These are phyloP conservation scores for Phylloporus sp. DNA, from an alignment of 768 basidiomycete genomes.

Conservation along the genomic window DNA sequence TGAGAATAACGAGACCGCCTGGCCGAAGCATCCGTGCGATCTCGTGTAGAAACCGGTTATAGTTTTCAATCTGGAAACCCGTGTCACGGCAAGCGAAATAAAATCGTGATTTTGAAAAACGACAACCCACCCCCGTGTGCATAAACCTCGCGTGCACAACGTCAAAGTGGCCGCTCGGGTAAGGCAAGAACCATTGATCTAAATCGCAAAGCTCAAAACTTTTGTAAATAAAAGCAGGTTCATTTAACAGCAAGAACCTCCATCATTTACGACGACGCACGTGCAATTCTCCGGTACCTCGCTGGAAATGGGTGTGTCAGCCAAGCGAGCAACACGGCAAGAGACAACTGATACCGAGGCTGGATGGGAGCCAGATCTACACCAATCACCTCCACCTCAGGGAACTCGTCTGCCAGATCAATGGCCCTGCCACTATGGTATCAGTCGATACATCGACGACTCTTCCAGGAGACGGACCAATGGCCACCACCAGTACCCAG, in stretches of 20 bases:
- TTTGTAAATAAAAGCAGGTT: conserved; percentile 2
- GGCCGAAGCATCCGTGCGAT: conserved; percentile 64
- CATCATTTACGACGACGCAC: conserved; percentile 39
- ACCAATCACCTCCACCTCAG: conserved; percentile 60
- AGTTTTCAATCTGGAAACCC: conserved; percentile 54
- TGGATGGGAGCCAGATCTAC: conserved; percentile 72
- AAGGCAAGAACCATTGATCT: conserved; percentile 57
- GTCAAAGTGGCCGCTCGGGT: conserved; percentile 60
- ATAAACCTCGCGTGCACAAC: conserved; percentile 68
- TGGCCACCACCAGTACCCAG: conserved; percentile 64
- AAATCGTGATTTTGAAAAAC: background rate
- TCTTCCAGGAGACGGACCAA: conserved; percentile 40
- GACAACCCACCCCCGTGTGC: conserved; percentile 49
- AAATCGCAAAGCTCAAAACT: conserved; percentile 74
- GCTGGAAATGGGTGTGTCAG: conserved; percentile 34
- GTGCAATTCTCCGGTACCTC: conserved; percentile 69
- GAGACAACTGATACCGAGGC: conserved; percentile 47
- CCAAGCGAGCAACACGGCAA: conserved; percentile 1
- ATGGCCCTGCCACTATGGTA: conserved; percentile 49
- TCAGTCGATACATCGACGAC: background rate
- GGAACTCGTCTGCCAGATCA: conserved; percentile 72
- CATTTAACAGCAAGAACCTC: conserved; percentile 4
- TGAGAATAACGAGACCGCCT: conserved; percentile 64
- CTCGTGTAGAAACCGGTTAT: conserved; percentile 57
- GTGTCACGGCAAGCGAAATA: background rate